Evolutionary conservation across 805 yeast genomes (phyloP).

Genomic region (Schizosaccharomyces lindneri): DNA sequence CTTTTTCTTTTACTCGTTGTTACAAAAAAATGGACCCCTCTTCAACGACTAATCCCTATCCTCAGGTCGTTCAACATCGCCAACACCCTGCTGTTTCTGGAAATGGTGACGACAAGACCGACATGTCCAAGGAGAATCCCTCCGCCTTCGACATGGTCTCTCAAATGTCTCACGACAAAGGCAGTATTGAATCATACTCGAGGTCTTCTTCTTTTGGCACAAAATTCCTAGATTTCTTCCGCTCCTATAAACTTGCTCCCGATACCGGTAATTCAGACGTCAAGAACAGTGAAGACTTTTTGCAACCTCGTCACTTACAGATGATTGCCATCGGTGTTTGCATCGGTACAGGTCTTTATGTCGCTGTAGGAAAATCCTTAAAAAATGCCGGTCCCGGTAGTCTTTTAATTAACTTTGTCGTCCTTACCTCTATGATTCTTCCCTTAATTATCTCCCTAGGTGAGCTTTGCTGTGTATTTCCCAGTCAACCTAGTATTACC

Average conservation of each 20-base stretch:
- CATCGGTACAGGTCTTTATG: conserved; percentile 53
- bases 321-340: conserved; percentile 62
- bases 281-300: conserved; percentile 16
- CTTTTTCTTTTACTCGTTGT: no score
- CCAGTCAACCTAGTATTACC: conserved; percentile 36
- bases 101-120: no score
- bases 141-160: neutral
- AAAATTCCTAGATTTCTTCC: neutral
- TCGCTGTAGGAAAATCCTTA: conserved; percentile 6
- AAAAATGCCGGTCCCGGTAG: conserved; percentile 10
- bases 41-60: no score
- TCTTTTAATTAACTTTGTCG: conserved; percentile 2
- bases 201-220: neutral
- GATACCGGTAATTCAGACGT: neutral
- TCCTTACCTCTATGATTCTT: conserved; percentile 28
- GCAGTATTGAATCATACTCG: neutral
- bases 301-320: conserved; percentile 49
- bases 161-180: neutral
- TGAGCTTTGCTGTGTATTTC: conserved; percentile 46
- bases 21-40: no score
- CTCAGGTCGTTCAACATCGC: no score
- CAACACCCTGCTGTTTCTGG: no score
- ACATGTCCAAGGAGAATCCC: no score
- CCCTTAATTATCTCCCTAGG: conserved; percentile 26
- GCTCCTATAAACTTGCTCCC: neutral